Conservation (phyloP, 352 stramenopile genomes). For the Aphanomyces cochlioides region DNA sequence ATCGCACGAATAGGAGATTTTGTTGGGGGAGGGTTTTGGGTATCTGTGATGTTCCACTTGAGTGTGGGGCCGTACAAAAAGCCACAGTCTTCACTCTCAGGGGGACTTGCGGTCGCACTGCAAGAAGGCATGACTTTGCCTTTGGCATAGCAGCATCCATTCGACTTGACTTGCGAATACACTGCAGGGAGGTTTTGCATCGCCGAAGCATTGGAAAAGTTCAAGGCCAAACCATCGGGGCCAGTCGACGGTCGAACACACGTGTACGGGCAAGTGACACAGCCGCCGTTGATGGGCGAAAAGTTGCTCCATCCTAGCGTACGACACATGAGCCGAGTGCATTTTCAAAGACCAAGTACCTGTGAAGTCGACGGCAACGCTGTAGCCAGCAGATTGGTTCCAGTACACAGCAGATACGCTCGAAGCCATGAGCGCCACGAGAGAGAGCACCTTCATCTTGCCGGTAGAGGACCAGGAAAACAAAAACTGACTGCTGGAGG, state of each 20-base stretch:
- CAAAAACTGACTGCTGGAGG: constrained; percentile 30
- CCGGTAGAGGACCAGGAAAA: constrained; percentile 23
- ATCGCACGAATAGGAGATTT: constrained; percentile 49
- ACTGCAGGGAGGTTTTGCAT: constrained; percentile 63
- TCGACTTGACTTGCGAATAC: constrained; percentile 59
- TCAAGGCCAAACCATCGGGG: constrained; percentile 75
- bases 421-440: constrained; percentile 10
- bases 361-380: constrained; percentile 23
- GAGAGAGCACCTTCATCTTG: background rate
- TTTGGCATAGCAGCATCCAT: constrained; percentile 81
- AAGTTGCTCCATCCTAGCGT: constrained; percentile 67
- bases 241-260: constrained; percentile 68
- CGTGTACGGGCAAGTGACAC: constrained; percentile 84
- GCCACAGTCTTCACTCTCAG: constrained; percentile 61
- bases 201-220: constrained; percentile 69
- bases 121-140: constrained; percentile 57
- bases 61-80: constrained; percentile 82
- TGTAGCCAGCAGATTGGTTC: constrained; percentile 25
- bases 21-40: constrained; percentile 46
- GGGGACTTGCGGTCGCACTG: constrained; percentile 53
- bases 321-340: background rate
- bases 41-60: constrained; percentile 72
- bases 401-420: constrained; percentile 15
- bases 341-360: background rate
- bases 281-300: constrained; percentile 64